These are phyloP conservation scores for Stylosanthes scabra DNA, from an alignment of 331 rosid genomes.

Conservation along the genomic window DNA sequence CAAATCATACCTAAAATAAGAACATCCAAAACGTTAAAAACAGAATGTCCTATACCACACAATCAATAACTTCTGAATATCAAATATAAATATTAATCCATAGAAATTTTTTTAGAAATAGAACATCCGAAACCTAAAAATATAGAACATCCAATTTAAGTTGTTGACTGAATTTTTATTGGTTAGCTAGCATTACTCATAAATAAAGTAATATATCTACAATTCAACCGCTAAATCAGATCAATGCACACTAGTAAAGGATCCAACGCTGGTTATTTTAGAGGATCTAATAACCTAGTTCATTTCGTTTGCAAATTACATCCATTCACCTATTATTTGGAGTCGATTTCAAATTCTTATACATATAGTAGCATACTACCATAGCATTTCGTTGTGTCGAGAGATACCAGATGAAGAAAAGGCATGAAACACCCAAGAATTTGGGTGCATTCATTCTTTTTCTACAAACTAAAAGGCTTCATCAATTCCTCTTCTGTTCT, in stretches of 20 bases:
- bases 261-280: no score
- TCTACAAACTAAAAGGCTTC: conserved; percentile 11
- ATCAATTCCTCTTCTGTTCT: not conserved
- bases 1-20: no score
- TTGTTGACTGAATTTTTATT: no score
- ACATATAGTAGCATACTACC: not conserved
- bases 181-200: no score
- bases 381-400: not conserved
- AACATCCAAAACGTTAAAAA: no score
- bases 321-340: not conserved
- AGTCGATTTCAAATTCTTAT: not conserved
- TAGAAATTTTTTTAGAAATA: no score
- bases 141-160: no score
- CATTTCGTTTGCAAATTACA: conserved; percentile 4
- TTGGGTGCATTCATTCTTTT: conserved; percentile 17
- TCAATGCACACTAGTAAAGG: not conserved
- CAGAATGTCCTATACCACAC: no score
- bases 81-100: no score
- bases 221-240: conserved; percentile 13
- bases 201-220: not conserved
- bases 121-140: no score
- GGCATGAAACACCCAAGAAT: not conserved
- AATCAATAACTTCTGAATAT: no score
- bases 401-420: not conserved
- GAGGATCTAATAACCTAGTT: not conserved